A percentile compares a stretch with the other conserved stretches of the same genome.
These are phyloP conservation scores for Pseudoscleropodium purum DNA, from an alignment of 225 moss, liverwort and hornwort species.

Conservation along the genomic window DNA sequence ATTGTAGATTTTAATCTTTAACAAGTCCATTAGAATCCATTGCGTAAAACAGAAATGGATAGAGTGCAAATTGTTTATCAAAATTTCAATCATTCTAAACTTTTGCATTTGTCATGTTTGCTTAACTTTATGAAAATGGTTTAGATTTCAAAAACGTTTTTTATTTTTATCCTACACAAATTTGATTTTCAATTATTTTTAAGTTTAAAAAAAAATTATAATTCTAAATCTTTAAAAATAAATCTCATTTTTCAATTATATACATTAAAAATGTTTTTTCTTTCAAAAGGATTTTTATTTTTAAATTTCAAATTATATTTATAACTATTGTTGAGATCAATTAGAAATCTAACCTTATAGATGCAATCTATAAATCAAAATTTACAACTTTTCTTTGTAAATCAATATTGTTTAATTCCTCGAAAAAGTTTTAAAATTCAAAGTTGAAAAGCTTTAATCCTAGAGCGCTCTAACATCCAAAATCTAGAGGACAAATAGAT, in stretches of 20 bases:
- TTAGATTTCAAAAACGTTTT: neutral
- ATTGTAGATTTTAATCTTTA: neutral
- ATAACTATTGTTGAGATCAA: no score
- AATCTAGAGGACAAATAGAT: no score
- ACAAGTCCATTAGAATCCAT: neutral
- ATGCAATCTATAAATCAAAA: no score
- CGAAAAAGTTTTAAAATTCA: no score
- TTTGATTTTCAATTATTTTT: neutral
- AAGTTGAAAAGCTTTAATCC: neutral
- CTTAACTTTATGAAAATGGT: neutral
- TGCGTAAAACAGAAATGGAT: accelerated
- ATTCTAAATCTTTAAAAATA: neutral
- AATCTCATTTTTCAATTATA: neutral
- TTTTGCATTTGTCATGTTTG: neutral
- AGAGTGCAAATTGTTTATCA: neutral
- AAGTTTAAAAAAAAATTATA: neutral
- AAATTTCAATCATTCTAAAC: neutral
- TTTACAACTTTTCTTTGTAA: neutral
- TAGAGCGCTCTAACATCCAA: no score
- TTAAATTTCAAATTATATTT: no score
- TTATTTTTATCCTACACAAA: neutral
- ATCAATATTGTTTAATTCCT: neutral
- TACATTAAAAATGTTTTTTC: no score
- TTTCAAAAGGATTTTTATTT: neutral
- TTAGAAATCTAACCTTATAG: accelerated